Evolutionary conservation across 768 basidiomycete genomes (phyloP).

Genomic region (Auriculariales sp.): DNA sequence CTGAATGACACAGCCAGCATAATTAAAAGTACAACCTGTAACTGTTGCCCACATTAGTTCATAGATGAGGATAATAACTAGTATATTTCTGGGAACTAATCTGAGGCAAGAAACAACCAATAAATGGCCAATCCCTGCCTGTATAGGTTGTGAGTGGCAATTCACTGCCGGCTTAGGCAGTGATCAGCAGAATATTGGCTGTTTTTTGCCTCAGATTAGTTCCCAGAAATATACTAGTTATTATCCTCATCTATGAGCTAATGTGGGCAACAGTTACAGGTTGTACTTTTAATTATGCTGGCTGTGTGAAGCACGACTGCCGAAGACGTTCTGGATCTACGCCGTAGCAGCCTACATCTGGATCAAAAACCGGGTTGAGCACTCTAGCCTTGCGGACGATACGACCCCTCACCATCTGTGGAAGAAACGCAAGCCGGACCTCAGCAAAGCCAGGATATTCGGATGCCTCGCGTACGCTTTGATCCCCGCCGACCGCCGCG

Average conservation of each 20-base stretch:
- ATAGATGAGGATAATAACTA: background rate
- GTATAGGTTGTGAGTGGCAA: no score
- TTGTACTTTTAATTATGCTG: no score
- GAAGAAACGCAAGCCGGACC: slow-evolving; percentile 6
- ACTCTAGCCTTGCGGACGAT: background rate
- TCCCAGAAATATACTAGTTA: no score
- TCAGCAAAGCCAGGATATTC: slow-evolving; percentile 9
- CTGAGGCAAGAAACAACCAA: background rate
- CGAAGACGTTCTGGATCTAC: background rate
- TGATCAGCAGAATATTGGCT: no score
- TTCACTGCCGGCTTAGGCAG: no score
- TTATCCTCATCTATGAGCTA: no score
- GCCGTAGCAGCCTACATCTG: no score
- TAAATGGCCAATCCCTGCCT: background rate
- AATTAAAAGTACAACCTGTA: no score
- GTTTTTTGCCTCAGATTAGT: no score
- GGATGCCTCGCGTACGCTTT: slow-evolving; percentile 10
- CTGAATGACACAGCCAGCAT: background rate
- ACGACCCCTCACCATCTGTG: background rate
- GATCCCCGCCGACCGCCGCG: slow-evolving; percentile 4
- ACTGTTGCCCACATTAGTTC: background rate
- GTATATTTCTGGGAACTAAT: background rate
- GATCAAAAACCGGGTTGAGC: background rate
- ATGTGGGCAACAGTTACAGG: no score
- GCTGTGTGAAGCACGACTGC: background rate